These are phyloP conservation scores for Astrocystis sublimbata DNA, from an alignment of 495 filamentous ascomycete genomes.

Conservation along the genomic window DNA sequence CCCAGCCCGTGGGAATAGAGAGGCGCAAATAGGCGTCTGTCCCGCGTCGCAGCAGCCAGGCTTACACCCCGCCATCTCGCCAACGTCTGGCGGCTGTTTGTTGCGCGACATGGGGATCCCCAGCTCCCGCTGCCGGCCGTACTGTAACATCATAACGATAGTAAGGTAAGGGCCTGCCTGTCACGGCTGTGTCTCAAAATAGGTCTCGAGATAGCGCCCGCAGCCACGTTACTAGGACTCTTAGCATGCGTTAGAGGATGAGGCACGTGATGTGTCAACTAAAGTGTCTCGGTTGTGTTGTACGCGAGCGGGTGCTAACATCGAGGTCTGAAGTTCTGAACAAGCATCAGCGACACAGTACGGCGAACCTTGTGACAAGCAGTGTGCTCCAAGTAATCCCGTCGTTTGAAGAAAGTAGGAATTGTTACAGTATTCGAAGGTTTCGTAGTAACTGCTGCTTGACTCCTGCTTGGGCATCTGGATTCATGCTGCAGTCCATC, in stretches of 20 bases:
- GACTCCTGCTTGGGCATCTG: no score
- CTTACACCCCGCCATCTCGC: neutral
- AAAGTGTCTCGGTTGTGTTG: neutral
- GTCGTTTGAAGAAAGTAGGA: neutral
- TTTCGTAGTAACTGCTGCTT: neutral
- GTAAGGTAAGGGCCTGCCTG: neutral
- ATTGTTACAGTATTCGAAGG: neutral
- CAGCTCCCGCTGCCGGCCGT: no score
- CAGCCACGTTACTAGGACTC: neutral
- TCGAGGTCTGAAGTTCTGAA: constrained; percentile 7
- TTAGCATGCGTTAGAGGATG: neutral
- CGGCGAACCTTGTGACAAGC: neutral
- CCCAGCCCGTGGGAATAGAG: neutral
- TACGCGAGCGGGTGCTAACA: neutral
- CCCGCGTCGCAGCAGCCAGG: constrained; percentile 8
- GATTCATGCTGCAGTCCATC: no score
- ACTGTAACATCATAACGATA: no score
- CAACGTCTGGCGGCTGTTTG: constrained; percentile 4
- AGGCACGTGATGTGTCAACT: constrained; percentile 12
- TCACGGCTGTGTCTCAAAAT: neutral
- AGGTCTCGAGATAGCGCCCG: neutral
- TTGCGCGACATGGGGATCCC: neutral
- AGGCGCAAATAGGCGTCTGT: constrained; percentile 15
- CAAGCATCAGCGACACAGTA: constrained; percentile 1
- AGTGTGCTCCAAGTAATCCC: neutral